Base-by-base conservation (phyloP, 345 rosid genomes). In the Eucalyptus victrix region DNA sequence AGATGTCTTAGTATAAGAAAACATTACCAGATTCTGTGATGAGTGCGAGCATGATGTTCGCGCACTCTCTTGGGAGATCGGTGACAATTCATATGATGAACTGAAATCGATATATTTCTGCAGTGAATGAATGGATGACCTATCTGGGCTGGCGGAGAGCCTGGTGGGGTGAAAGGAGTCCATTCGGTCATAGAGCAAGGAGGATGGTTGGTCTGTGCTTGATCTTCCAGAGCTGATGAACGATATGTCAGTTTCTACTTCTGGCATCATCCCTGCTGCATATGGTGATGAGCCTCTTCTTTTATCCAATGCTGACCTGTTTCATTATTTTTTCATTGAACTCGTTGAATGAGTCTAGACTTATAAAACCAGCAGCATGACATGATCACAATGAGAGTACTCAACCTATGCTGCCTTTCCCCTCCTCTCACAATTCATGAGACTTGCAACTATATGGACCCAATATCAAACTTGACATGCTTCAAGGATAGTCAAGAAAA, bases 191-290 rank as follows among this genome's bases (percentile, higher is more conserved):
- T 91, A 93, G 89, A 93, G 49, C 54, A 90, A 89, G 51, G 96
- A 93, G 65, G 16, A 93, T 56, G 89, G 42, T 42, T 93, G 83
- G 24, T 94, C 96, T 7, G 93, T 91, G 96, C 99, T 98, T 58
- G 97, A 95, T 88, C 99, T 91, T 49, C 94, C 96, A 5, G 99
- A 95, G 95, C 99, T 96, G 90, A 97, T 94, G 89, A 95, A 95
- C 53, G 99, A 94, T 91, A 97, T 95, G 89, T 98, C 99, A 9
- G 95, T 92, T 51, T 96, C 98, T 6, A 51, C 93, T 90, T 88
- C 96, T 96, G 19, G 76, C 89, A 32, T 92, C 93, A 56, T 95
- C 88, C 90, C 91, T 94, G 51, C 88, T 23, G 85, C 87, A 45
- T 89, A 58, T 26, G 85, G 49, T 32, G 83, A 72, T 6, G 47